Conservation (phyloP, 768 basidiomycete genomes). For the Leccinum pellstonianum region DNA sequence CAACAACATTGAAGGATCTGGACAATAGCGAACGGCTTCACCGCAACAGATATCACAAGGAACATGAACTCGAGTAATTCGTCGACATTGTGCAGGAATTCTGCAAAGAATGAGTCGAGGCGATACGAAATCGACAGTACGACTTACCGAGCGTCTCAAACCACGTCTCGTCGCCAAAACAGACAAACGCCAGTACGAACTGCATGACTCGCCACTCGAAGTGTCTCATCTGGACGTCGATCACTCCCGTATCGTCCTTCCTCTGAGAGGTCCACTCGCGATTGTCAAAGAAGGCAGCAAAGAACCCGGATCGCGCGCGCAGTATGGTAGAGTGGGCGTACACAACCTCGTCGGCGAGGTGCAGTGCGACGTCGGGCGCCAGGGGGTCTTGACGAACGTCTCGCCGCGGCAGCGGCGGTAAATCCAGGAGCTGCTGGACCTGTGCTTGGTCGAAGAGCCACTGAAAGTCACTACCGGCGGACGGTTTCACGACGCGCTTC, state of each 20-base stretch:
- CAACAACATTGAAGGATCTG: not conserved
- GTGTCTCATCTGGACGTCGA: slow-evolving; percentile 72
- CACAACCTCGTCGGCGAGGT: slow-evolving; percentile 65
- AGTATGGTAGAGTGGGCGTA: slow-evolving; percentile 71
- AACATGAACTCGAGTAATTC: slow-evolving; percentile 85
- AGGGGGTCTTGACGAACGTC: slow-evolving; percentile 30
- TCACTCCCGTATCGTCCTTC: slow-evolving; percentile 48
- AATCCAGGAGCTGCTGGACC: not conserved
- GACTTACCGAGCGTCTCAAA: slow-evolving; percentile 69
- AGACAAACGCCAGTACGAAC: slow-evolving; percentile 74
- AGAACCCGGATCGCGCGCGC: slow-evolving; percentile 81
- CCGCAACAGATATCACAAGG: slow-evolving; percentile 80
- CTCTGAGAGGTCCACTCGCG: slow-evolving; percentile 75
- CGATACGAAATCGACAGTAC: not conserved
- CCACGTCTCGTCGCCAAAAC: slow-evolving; percentile 68
- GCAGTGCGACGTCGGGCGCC: slow-evolving; percentile 67
- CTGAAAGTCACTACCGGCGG: slow-evolving; percentile 50
- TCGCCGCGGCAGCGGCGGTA: slow-evolving; percentile 5
- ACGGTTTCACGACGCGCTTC: slow-evolving; percentile 51
- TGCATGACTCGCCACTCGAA: slow-evolving; percentile 71
- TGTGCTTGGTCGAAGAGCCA: slow-evolving; percentile 43
- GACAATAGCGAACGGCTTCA: slow-evolving; percentile 35
- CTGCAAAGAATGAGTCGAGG: slow-evolving; percentile 34
- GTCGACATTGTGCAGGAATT: slow-evolving; percentile 63
- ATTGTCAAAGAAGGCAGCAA: slow-evolving; percentile 80